Evolutionary conservation across 805 yeast species (phyloP).

Genomic region (Sungouiella blattae): DNA sequence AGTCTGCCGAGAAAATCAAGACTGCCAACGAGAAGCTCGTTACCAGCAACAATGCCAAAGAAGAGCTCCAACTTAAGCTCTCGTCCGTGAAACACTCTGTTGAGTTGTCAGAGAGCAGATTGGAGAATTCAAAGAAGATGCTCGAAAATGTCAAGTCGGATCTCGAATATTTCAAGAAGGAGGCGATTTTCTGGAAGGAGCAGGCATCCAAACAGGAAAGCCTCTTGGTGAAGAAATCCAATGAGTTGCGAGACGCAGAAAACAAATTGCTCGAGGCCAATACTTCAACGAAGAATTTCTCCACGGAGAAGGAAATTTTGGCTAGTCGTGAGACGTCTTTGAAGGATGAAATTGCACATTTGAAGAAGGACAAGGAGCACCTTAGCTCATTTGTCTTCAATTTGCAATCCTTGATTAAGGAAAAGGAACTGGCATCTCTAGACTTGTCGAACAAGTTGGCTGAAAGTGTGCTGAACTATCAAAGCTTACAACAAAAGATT

Average conservation of each 20-base stretch:
- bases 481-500: slow-evolving; percentile 42
- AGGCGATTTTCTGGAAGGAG: slow-evolving; percentile 36
- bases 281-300: slow-evolving; percentile 44
- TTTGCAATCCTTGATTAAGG: slow-evolving; percentile 58
- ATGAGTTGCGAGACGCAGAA: slow-evolving; percentile 55
- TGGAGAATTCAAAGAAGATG: slow-evolving; percentile 34
- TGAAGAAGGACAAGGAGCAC: slow-evolving; percentile 56
- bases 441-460: slow-evolving; percentile 50
- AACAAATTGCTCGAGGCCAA: slow-evolving; percentile 43
- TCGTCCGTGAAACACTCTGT: slow-evolving; percentile 54
- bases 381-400: slow-evolving; percentile 55
- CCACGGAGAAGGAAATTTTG: slow-evolving; percentile 54
- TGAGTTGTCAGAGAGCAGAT: slow-evolving; percentile 53
- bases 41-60: slow-evolving; percentile 23
- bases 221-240: slow-evolving; percentile 29
- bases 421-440: slow-evolving; percentile 51
- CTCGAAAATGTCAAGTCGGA: slow-evolving; percentile 29
- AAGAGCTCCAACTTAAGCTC: slow-evolving; percentile 45
- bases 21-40: slow-evolving; percentile 40
- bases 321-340: slow-evolving; percentile 47
- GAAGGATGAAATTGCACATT: slow-evolving; percentile 47
- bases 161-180: slow-evolving; percentile 24
- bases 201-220: slow-evolving; percentile 40
- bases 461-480: slow-evolving; percentile 46
- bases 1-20: slow-evolving; percentile 42